Percentiles rank a stretch among this genome's conserved stretches.
Conservation (phyloP, 2,329 filamentous ascomycete species). For the Hypoxylon sp. region DNA sequence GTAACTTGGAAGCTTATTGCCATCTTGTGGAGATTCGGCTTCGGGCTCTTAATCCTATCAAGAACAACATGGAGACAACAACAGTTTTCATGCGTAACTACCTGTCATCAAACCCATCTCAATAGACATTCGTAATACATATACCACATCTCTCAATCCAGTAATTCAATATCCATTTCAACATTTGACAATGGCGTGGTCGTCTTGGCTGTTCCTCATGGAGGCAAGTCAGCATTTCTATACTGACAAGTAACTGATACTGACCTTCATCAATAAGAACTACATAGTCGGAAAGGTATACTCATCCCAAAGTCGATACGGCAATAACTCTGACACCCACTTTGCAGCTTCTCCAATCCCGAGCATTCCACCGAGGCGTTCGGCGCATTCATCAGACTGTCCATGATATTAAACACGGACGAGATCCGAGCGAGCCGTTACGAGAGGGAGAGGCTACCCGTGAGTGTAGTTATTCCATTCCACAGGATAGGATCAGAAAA, state of each 20-base stretch:
- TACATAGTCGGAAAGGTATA: constrained; percentile 39
- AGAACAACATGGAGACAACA: too few species aligned
- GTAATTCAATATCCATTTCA: background rate
- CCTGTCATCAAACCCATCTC: background rate
- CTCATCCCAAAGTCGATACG: background rate
- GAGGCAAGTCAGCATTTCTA: constrained; percentile 31
- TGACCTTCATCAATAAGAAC: constrained; percentile 31
- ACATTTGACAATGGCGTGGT: constrained; percentile 29
- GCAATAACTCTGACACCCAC: constrained; percentile 16
- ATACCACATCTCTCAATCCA: background rate
- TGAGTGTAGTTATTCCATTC: constrained; percentile 44
- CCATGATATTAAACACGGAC: constrained; percentile 65
- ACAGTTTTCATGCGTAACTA: background rate
- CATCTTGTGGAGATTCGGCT: background rate
- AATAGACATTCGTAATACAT: constrained; percentile 1
- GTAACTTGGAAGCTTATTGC: background rate
- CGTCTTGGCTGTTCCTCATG: constrained; percentile 39
- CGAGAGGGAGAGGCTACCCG: constrained; percentile 68
- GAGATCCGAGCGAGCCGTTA: constrained; percentile 66
- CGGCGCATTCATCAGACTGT: constrained; percentile 67
- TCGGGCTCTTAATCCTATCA: too few species aligned
- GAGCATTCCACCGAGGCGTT: constrained; percentile 67
- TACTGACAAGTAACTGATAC: background rate
- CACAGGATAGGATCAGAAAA: background rate
- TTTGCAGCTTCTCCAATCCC: constrained; percentile 64